These are phyloP conservation scores for Eimeria acervulina DNA, from an alignment of 169 alveolate species.

Conservation along the genomic window DNA sequence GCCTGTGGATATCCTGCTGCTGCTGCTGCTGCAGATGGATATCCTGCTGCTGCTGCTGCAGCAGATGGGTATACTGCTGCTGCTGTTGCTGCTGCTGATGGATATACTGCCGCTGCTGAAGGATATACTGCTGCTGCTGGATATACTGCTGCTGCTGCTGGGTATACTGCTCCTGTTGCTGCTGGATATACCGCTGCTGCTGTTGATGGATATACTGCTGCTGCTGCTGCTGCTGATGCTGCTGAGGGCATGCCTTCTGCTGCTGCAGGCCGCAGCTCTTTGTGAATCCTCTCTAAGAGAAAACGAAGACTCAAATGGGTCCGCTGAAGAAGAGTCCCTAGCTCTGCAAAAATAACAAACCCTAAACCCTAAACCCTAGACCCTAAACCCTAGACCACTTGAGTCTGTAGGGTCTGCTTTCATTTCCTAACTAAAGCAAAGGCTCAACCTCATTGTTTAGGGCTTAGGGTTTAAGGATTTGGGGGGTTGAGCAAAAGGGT, in stretches of 20 bases:
- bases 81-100: background rate
- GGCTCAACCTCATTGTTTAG: background rate
- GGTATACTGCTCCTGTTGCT: background rate
- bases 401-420: background rate
- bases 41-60: slow-evolving; percentile 33
- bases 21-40: slow-evolving; percentile 12
- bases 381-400: background rate
- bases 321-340: slow-evolving; percentile 49
- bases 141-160: background rate
- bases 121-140: background rate
- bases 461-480: background rate
- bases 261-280: slow-evolving; percentile 35
- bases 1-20: background rate
- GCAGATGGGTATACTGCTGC: background rate
- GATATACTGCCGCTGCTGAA: background rate
- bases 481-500: background rate
- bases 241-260: slow-evolving; percentile 26
- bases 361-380: slow-evolving; percentile 32
- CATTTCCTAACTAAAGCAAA: background rate
- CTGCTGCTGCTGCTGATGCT: slow-evolving; percentile 28
- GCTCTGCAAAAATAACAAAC: slow-evolving; percentile 15
- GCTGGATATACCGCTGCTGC: background rate
- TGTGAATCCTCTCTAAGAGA: slow-evolving; percentile 29
- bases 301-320: slow-evolving; percentile 15
- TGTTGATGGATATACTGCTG: background rate